A percentile compares a stretch with the other conserved stretches of the same genome.
Conservation (phyloP, 352 stramenopile species). For the Phytophthora rubi region DNA sequence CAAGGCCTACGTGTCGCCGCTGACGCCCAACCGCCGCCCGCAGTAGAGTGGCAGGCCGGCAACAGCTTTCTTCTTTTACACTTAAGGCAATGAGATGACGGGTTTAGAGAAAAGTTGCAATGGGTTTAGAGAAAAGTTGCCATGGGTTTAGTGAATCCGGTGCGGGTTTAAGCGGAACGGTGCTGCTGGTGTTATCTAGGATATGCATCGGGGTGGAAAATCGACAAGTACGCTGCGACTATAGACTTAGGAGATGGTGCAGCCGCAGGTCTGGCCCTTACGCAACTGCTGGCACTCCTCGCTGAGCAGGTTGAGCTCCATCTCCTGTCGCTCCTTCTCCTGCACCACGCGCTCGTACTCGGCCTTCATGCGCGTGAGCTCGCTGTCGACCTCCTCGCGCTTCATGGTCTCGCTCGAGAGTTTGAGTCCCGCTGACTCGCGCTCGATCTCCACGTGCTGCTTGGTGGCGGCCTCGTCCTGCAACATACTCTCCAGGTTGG, state of each 20-base stretch:
- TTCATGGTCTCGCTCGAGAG: constrained; percentile 62
- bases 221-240: not conserved
- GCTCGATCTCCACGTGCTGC: constrained; percentile 80
- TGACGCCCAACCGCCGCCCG: constrained; percentile 67
- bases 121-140: too few relatives aligned
- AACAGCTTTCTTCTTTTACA: constrained; percentile 3
- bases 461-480: constrained; percentile 66
- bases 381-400: constrained; percentile 62
- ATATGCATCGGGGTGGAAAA: constrained; percentile 15
- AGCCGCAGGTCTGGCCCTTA: constrained; percentile 73
- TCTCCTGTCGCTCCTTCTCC: constrained; percentile 83
- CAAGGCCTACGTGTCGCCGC: constrained; percentile 85
- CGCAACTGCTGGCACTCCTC: constrained; percentile 82
- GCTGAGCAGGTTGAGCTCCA: constrained; percentile 79
- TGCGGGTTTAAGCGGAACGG: not conserved
- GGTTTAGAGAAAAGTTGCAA: not conserved
- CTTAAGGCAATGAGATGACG: constrained; percentile 28
- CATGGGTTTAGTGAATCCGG: constrained; percentile 8
- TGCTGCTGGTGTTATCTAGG: constrained; percentile 29
- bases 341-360: constrained; percentile 79
- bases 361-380: constrained; percentile 67
- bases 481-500: constrained; percentile 68
- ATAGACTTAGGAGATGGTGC: constrained; percentile 63
- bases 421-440: constrained; percentile 75
- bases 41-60: constrained; percentile 32